Percentiles rank a stretch among this genome's conserved stretches.
Conservation (phyloP, 768 basidiomycete genomes). For the Suillus subaureus region DNA sequence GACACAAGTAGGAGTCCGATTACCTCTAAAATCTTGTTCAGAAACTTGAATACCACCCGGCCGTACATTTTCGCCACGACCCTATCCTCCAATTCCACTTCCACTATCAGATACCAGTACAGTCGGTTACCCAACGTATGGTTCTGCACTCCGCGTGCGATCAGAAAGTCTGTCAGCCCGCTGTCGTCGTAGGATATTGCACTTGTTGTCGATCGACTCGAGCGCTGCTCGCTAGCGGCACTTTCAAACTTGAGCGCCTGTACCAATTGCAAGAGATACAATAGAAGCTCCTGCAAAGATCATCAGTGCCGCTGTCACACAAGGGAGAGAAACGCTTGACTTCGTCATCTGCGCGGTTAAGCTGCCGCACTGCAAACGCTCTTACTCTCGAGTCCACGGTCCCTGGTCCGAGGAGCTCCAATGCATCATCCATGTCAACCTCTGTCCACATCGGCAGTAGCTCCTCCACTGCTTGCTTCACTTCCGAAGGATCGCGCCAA, state of each 20-base stretch:
- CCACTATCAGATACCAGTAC: constrained; percentile 98
- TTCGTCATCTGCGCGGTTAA: constrained; percentile 92
- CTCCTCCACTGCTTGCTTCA: constrained; percentile 97
- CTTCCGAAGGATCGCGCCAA: constrained; percentile 95
- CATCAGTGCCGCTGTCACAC: constrained; percentile 1
- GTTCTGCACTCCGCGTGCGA: constrained; percentile 81
- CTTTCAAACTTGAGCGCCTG: constrained; percentile 98
- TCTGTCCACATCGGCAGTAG: constrained; percentile 96
- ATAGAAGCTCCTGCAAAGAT: constrained; percentile 71
- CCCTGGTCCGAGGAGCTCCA: constrained; percentile 90
- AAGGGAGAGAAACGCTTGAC: constrained; percentile 43
- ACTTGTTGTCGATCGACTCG: constrained; percentile 69
- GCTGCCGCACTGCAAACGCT: constrained; percentile 90
- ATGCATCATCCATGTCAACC: constrained; percentile 94
- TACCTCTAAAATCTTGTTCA: constrained; percentile 87
- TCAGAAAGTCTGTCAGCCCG: constrained; percentile 91
- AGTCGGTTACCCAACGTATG: constrained; percentile 85
- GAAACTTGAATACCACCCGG: constrained; percentile 86
- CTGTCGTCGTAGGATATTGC: constrained; percentile 89
- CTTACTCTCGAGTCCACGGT: constrained; percentile 91
- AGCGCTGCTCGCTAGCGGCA: constrained; percentile 72
- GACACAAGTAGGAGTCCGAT: background rate
- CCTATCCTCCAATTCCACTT: constrained; percentile 81
- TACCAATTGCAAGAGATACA: constrained; percentile 94
- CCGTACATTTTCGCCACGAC: constrained; percentile 93